A percentile compares a stretch with the other conserved stretches of the same genome.
Conservation (phyloP, 2,329 filamentous ascomycete species). For the Calycina marina region DNA sequence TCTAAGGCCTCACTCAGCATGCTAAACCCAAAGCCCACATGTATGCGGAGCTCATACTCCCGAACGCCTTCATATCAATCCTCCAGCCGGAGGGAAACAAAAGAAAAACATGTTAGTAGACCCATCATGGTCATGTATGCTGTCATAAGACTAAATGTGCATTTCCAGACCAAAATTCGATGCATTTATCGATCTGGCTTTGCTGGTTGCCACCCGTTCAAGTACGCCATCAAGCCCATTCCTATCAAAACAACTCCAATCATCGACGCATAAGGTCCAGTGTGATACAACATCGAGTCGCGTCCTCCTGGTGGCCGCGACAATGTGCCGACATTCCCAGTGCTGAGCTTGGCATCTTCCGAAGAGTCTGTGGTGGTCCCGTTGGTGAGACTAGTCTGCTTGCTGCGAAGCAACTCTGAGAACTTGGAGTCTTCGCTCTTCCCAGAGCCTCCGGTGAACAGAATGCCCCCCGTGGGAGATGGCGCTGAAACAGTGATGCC, state of each 20-base stretch:
- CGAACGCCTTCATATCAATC: constrained; percentile 10
- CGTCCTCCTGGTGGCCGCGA: constrained; percentile 26
- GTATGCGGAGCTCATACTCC: constrained; percentile 10
- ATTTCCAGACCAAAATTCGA: constrained; percentile 1
- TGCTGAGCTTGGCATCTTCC: constrained; percentile 8
- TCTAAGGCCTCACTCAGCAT: constrained; percentile 6
- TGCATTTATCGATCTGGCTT: constrained; percentile 19
- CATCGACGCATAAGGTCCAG: constrained; percentile 67
- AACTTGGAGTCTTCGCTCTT: constrained; percentile 5
- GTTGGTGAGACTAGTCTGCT: constrained; percentile 11
- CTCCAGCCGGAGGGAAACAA: constrained; percentile 14
- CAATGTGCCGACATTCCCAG: constrained; percentile 19
- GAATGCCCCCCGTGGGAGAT: constrained; percentile 4
- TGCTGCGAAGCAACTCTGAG: constrained; percentile 1
- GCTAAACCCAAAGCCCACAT: constrained; percentile 10
- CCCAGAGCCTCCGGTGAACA: constrained; percentile 3
- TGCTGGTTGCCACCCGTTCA: constrained; percentile 60
- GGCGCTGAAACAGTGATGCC: constrained; percentile 12
- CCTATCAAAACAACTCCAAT: constrained; percentile 68
- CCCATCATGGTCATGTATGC: constrained; percentile 1
- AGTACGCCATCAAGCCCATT: constrained; percentile 73
- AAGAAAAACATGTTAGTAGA: constrained; percentile 8
- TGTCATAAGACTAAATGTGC: constrained; percentile 4
- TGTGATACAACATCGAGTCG: constrained; percentile 36
- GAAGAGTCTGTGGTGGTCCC: constrained; percentile 7